Base-by-base conservation (phyloP, 768 basidiomycete species). In the Pholiota conissans region DNA sequence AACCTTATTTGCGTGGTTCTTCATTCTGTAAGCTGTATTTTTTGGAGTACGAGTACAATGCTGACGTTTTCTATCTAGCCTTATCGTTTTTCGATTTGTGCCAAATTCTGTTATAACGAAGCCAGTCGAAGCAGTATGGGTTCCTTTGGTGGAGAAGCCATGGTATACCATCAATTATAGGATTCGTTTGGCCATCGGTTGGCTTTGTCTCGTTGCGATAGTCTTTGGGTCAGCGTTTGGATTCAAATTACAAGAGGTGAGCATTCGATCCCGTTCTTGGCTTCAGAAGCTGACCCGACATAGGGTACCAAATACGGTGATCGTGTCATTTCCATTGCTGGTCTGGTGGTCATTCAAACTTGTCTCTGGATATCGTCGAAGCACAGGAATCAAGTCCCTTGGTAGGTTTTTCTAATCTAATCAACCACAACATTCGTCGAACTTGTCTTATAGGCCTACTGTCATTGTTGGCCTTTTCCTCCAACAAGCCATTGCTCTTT, bases 181-280 rank as follows among this genome's bases (percentile, higher is more conserved):
- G 26, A 62, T 78, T 54, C 80, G 91, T 16, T 75, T 91, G 40
- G 66, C 79, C 6, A 66, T 89, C 34, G 93, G 93, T 49, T 93
- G 90, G 90, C 68, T 91, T 22, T 84, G 83, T 58, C 83, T 95
- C 40, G 67, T 95, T 46, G 91, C 67, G 13, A 84, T 93, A 55
- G 76, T 93, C 47, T 89, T 95, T 58, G 93, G 93, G 27, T 93
- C 90, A 18, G 93, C 91, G 0, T 95, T 92, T 69, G 93, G 93
- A 9, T 90, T 93, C 74, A 73, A 77, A 30, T 29, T 65, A n/a
- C 60, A 65, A 40, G n/a, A n/a, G n/a, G n/a, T n/a, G n/a, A n/a
- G n/a, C n/a, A n/a, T n/a, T n/a, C n/a, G n/a, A n/a, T n/a, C 49
- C 58, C 1, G 61, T 63, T 42, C 39, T 52, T 24, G 16, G 6